Evolutionary conservation across 2,329 filamentous ascomycete species (phyloP).

Genomic region (Plectosphaerella cucumerina): DNA sequence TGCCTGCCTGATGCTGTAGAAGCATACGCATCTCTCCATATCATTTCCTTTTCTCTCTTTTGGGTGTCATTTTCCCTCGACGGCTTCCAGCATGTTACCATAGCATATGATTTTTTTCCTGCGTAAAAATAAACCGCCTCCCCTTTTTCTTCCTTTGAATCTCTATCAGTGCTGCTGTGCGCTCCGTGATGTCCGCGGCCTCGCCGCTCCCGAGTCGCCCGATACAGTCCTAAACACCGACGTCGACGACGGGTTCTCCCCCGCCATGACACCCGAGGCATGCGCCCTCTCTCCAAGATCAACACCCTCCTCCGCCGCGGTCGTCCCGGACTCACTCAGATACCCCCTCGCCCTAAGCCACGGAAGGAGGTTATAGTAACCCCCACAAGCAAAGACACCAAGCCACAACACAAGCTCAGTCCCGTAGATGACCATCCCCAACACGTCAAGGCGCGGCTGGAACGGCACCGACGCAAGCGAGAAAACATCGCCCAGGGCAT

Average conservation of each 20-base stretch:
- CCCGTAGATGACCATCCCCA: constrained; percentile 64
- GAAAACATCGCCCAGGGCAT: constrained; percentile 64
- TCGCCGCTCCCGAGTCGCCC: constrained; percentile 1
- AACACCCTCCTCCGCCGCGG: neutral
- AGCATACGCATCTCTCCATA: neutral
- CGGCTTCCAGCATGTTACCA: neutral
- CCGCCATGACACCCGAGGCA: constrained; percentile 28
- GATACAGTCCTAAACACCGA: constrained; percentile 60
- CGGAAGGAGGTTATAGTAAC: constrained; percentile 59
- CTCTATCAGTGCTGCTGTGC: neutral
- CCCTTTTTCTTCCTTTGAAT: neutral
- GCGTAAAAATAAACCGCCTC: neutral
- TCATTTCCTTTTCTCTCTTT: neutral
- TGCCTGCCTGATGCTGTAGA: neutral
- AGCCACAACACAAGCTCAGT: constrained; percentile 64
- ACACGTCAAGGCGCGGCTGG: constrained; percentile 50
- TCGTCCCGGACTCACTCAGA: constrained; percentile 14
- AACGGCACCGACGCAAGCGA: constrained; percentile 63
- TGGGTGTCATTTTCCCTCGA: neutral
- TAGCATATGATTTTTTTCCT: constrained; percentile 1
- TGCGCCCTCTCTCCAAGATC: neutral
- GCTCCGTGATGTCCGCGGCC: neutral
- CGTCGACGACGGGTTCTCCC: constrained; percentile 53
- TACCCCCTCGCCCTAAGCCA: constrained; percentile 39
- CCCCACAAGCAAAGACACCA: constrained; percentile 61